Conservation (phyloP, 2,329 filamentous ascomycete species). For the Pyrenophora graminea region DNA sequence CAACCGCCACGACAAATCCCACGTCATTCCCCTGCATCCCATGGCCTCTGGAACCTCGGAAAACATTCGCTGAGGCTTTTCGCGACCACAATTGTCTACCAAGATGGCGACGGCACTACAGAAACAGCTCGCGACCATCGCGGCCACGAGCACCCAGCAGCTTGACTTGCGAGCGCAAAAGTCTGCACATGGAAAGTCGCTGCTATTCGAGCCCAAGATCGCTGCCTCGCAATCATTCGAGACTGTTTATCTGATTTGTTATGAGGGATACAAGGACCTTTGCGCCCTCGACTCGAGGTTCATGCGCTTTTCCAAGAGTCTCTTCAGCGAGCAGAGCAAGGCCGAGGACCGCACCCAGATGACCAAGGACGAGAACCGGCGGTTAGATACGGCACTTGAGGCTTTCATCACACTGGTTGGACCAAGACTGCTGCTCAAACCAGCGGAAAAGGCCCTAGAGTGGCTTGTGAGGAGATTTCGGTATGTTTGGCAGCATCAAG, state of each 20-base stretch:
- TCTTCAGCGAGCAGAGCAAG: conserved; percentile 95
- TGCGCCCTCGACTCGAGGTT: conserved; percentile 86
- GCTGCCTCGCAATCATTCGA: conserved; percentile 90
- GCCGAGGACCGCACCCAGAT: conserved; percentile 85
- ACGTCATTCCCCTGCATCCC: conserved; percentile 23
- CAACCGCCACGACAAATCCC: conserved; percentile 24
- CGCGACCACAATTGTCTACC: neutral
- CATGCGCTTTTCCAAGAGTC: conserved; percentile 69
- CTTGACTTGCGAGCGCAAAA: conserved; percentile 93
- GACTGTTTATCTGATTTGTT: conserved; percentile 82
- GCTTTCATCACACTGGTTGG: conserved; percentile 81
- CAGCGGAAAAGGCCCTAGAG: conserved; percentile 87
- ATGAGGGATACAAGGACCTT: conserved; percentile 87
- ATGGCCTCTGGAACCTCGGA: conserved; percentile 27
- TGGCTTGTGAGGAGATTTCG: conserved; percentile 90
- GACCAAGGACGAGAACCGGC: conserved; percentile 77
- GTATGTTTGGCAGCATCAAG: neutral
- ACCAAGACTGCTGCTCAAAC: conserved; percentile 77
- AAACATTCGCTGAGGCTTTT: neutral
- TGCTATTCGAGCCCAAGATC: conserved; percentile 87
- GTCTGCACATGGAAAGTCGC: conserved; percentile 86
- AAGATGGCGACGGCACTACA: conserved; percentile 80
- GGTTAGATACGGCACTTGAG: conserved; percentile 77
- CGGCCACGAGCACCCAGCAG: conserved; percentile 84
- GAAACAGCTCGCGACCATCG: conserved; percentile 91